A percentile compares a stretch with the other conserved stretches of the same genome.
Conservation (phyloP, 1,284 basidiomycete species). For the Apiotrichum gamsii region DNA sequence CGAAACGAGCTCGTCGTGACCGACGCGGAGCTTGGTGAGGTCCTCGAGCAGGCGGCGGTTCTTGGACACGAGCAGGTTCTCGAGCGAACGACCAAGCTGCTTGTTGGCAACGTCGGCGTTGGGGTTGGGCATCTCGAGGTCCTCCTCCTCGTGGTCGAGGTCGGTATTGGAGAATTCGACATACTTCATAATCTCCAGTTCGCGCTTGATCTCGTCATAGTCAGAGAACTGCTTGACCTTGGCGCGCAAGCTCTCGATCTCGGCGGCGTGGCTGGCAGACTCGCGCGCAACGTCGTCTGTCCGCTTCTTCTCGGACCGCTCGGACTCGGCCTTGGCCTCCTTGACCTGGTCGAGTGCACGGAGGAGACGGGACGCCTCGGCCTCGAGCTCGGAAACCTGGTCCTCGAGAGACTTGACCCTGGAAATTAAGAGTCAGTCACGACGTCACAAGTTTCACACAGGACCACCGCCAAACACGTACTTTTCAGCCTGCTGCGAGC, state of each 20-base stretch:
- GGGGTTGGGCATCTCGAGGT: slow-evolving; percentile 70
- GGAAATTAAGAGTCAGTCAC: slow-evolving; percentile 2
- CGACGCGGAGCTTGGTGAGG: slow-evolving; percentile 78
- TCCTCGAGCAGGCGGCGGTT: slow-evolving; percentile 93
- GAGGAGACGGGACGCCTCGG: slow-evolving; percentile 64
- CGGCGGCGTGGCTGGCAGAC: slow-evolving; percentile 55
- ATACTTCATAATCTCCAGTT: slow-evolving; percentile 96
- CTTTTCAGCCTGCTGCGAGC: slow-evolving; percentile 68
- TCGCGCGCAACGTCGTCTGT: slow-evolving; percentile 60
- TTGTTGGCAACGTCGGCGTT: slow-evolving; percentile 73
- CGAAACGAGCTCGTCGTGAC: slow-evolving; percentile 70
- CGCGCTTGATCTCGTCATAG: slow-evolving; percentile 93
- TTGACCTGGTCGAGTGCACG: slow-evolving; percentile 66
- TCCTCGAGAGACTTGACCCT: slow-evolving; percentile 67
- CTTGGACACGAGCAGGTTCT: slow-evolving; percentile 83
- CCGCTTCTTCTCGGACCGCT: slow-evolving; percentile 53
- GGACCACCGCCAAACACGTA: slow-evolving; percentile 40
- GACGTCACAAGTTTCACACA: too few species aligned
- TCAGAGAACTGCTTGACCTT: slow-evolving; percentile 69
- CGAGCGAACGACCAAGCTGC: slow-evolving; percentile 72
- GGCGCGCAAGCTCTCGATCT: slow-evolving; percentile 61
- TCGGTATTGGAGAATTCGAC: slow-evolving; percentile 87
- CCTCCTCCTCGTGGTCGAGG: slow-evolving; percentile 55
- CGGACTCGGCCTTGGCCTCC: slow-evolving; percentile 53
- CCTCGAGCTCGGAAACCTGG: slow-evolving; percentile 65